Evolutionary conservation across 352 stramenopile genomes (phyloP), one percentile per base, ranked within the genome.

Genomic region (Globisporangium ultimum): DNA sequence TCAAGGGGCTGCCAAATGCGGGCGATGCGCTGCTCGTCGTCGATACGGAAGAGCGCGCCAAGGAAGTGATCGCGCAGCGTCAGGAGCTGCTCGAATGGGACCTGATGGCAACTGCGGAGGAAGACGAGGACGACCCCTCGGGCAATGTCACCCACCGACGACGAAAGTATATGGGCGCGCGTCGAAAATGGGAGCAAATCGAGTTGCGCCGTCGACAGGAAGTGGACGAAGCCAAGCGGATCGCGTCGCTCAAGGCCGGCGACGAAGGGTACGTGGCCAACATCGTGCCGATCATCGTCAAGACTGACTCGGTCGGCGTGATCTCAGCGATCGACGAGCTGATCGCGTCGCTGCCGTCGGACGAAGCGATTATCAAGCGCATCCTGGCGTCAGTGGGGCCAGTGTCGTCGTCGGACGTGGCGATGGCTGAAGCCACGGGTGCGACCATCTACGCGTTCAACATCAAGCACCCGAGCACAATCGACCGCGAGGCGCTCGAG

Each of bases 231-330:
- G 77, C 78, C 20, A 86, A 87, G 63, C 83, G 83, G 18, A 55
- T 93, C 8, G 85, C 84, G 34, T 56, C 69, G 38, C 64, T 92
- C n/a, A 87, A 83, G 60, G 73, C 78, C 9, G 81, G 81, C 52
- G 82, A 91, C 50, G 76, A 88, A 17, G 78, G 70, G 0, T 98
- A 98, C 64, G 82, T 98, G 58, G 71, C 84, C 15, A 96, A 96
- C 59, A 82, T 98, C 63, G 92, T 99, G 60, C 97, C 93, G 32
- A 96, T 99, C 48, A 87, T 99, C 32, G 80, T 99, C 28, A 99
- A 99, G 79, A 97, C 97, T 14, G 97, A 99, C 70, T 94, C 96
- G n/a, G 93, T 98, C 53, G 97, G 97, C 50, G 96, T 97, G 42
- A 96, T 98, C 21, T 86, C 98, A 56, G 97, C 97, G 54, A 93